A percentile compares a stretch with the other conserved stretches of the same genome.
phyloP scores from a whole-genome alignment of 2,329 filamentous ascomycete species.

The Penicillium sp. region DNA sequence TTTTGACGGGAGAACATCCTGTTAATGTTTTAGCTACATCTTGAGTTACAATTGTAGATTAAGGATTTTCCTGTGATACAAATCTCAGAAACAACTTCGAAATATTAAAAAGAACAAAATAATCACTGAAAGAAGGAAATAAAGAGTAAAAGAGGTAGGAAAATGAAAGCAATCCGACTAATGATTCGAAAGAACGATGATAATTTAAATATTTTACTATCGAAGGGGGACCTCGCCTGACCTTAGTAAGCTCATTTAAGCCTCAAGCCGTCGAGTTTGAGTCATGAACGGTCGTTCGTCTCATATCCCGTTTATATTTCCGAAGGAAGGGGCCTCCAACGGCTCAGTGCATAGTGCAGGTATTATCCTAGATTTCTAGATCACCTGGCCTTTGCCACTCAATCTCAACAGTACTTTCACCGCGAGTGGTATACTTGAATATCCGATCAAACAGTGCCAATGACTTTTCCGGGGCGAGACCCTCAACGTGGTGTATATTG shows the following conservation, averaged over 20 bases:
- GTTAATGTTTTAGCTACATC: no score
- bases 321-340: slow-evolving; percentile 53
- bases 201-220: no score
- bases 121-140: no score
- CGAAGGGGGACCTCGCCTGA: slow-evolving; percentile 32
- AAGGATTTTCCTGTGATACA: no score
- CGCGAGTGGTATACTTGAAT: slow-evolving; percentile 50
- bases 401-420: slow-evolving; percentile 52
- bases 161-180: no score
- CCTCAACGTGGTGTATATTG: slow-evolving; percentile 59
- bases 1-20: no score
- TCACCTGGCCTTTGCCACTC: slow-evolving; percentile 56
- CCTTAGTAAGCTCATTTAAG: slow-evolving; percentile 41
- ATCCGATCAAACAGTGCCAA: slow-evolving; percentile 39
- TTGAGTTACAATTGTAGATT: no score
- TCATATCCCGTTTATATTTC: slow-evolving; percentile 56
- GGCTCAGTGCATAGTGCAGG: slow-evolving; percentile 59
- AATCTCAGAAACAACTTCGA: no score
- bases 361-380: slow-evolving; percentile 64
- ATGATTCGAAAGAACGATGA: no score
- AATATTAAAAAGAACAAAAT: no score
- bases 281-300: slow-evolving; percentile 61
- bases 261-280: slow-evolving; percentile 47
- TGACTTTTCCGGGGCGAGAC: slow-evolving; percentile 40
- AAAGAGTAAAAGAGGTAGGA: no score